phyloP scores from a whole-genome alignment of 371 early-diverging fungal genomes.

The Mucor lusitanicus region DNA sequence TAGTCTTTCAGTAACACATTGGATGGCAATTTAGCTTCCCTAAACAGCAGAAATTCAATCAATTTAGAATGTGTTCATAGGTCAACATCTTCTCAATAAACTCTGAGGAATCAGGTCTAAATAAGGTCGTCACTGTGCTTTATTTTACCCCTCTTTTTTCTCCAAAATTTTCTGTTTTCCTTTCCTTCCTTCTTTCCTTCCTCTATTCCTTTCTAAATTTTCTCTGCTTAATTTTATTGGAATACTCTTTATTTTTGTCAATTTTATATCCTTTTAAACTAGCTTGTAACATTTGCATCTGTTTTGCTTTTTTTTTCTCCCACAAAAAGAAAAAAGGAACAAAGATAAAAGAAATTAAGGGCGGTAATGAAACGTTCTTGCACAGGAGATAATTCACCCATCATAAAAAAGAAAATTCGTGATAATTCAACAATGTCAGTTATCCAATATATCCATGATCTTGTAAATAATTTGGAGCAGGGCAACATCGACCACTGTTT shows the following conservation, averaged over 20 bases:
- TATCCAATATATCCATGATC: slow-evolving; percentile 31
- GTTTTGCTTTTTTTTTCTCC: not conserved
- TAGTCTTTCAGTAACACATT: not conserved
- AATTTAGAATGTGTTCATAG: not conserved
- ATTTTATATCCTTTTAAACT: not conserved
- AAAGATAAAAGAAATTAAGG: slow-evolving; percentile 1
- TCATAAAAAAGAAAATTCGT: slow-evolving; percentile 26
- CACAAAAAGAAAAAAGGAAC: slow-evolving; percentile 1
- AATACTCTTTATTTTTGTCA: not conserved
- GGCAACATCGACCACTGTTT: slow-evolving; percentile 44
- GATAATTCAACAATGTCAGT: slow-evolving; percentile 30
- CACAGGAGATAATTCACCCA: slow-evolving; percentile 17
- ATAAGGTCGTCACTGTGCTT: slow-evolving; percentile 16
- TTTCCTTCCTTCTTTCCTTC: not conserved
- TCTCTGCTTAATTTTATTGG: slow-evolving; percentile 1
- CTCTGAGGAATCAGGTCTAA: not conserved
- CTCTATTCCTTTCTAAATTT: not conserved
- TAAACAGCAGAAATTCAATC: not conserved
- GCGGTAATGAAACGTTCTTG: slow-evolving; percentile 29
- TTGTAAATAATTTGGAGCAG: slow-evolving; percentile 41
- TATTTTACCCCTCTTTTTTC: slow-evolving; percentile 1
- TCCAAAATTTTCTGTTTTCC: slow-evolving; percentile 1
- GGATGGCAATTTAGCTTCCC: not conserved
- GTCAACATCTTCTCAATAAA: not conserved
- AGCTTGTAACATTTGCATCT: not conserved